Conservation (phyloP, 148 eudicot genomes). For the Rhododendron mucronatum region DNA sequence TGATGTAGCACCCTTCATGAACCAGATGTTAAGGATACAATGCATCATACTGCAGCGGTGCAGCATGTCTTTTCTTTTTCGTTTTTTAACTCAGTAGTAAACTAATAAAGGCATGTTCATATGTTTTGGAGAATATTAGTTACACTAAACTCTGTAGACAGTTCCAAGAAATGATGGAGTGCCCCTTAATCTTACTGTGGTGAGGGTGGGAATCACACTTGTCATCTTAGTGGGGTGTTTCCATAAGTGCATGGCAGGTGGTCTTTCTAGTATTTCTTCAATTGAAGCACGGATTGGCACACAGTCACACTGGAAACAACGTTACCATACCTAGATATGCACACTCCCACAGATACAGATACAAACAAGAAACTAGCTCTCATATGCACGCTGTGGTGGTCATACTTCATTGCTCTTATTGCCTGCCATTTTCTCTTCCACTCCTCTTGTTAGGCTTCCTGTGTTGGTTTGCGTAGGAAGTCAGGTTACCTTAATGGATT, state of each 20-base stretch:
- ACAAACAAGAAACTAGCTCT: not conserved
- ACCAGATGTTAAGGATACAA: not conserved
- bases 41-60: not conserved
- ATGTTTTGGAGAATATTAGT: not conserved
- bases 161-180: slow-evolving; percentile 2
- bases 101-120: not conserved
- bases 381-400: not conserved
- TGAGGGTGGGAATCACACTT: not conserved
- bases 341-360: not conserved
- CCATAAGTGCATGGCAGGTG: not conserved
- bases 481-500: not conserved
- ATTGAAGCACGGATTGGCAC: not conserved
- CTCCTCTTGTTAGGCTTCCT: not conserved
- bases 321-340: not conserved
- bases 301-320: not conserved
- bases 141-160: not conserved
- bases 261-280: not conserved
- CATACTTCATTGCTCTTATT: not conserved
- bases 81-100: not conserved
- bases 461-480: not conserved
- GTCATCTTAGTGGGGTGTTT: not conserved
- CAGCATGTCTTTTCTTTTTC: not conserved
- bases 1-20: not conserved
- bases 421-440: not conserved
- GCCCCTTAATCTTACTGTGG: not conserved